These are phyloP conservation scores for Licmophora abbreviata DNA, from an alignment of 108 stramenopile species.

Conservation along the genomic window DNA sequence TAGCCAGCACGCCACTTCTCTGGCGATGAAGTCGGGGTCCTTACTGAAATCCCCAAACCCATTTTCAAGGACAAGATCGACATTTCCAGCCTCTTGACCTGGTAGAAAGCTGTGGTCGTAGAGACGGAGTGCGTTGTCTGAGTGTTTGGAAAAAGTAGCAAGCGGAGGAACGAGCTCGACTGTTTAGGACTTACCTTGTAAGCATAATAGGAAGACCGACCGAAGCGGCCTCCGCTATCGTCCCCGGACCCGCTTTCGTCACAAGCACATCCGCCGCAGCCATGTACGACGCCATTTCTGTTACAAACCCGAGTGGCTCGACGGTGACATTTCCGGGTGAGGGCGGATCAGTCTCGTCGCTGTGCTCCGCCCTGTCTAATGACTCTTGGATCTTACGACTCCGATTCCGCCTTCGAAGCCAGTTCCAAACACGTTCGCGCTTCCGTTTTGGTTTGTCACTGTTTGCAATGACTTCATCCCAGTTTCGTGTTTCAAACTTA, in stretches of 20 bases:
- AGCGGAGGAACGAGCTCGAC: neutral
- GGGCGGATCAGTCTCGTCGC: conserved; percentile 5
- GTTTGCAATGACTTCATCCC: conserved; percentile 36
- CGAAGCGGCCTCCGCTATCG: conserved; percentile 93
- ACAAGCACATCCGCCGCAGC: conserved; percentile 88
- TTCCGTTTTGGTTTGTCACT: neutral
- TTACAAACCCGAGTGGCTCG: conserved; percentile 84
- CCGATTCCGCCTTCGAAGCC: conserved; percentile 3
- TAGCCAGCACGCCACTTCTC: conserved; percentile 54
- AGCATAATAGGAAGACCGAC: conserved; percentile 89
- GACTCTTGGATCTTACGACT: conserved; percentile 5
- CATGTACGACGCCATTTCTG: conserved; percentile 95
- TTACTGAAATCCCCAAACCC: conserved; percentile 63
- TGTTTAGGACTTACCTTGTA: conserved; percentile 42
- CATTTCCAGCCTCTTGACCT: conserved; percentile 84
- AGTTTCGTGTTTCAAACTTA: conserved; percentile 54
- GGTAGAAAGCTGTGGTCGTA: conserved; percentile 49
- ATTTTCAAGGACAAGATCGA: conserved; percentile 68
- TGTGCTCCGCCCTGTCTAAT: conserved; percentile 1
- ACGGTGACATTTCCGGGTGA: conserved; percentile 59
- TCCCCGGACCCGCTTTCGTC: conserved; percentile 96
- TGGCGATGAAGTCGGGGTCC: conserved; percentile 47
- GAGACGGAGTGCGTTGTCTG: neutral
- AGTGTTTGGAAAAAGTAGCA: neutral
- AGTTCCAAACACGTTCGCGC: neutral